These are phyloP conservation scores for Yamadazyma dendronema DNA, from an alignment of 1,139 yeast species.

Conservation along the genomic window DNA sequence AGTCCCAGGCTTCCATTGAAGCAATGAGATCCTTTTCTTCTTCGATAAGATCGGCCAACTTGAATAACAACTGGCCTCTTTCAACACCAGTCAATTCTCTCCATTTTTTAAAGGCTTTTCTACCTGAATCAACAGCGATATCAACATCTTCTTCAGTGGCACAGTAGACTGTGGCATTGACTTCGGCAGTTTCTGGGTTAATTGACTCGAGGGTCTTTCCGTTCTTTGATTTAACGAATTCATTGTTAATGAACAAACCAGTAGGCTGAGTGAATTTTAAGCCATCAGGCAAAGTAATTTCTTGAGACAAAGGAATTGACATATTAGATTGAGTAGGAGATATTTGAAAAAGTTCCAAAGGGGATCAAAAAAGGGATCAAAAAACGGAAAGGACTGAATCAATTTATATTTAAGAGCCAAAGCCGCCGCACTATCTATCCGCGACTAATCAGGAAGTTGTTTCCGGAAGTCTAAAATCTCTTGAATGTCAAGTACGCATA, in stretches of 20 bases:
- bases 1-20: constrained; percentile 75
- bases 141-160: constrained; percentile 74
- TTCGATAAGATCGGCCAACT: constrained; percentile 61
- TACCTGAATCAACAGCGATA: constrained; percentile 72
- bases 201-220: constrained; percentile 64
- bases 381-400: not conserved
- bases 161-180: constrained; percentile 61
- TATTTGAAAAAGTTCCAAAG: no score
- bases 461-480: not conserved
- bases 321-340: constrained; percentile 1
- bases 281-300: constrained; percentile 57
- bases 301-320: constrained; percentile 33
- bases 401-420: not conserved
- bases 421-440: not conserved
- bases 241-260: constrained; percentile 81
- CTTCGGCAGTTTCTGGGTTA: constrained; percentile 68
- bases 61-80: constrained; percentile 54
- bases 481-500: not conserved
- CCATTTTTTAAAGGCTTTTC: constrained; percentile 62
- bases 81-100: constrained; percentile 45
- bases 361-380: no score
- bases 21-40: constrained; percentile 56
- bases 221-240: constrained; percentile 60
- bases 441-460: constrained; percentile 1
- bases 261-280: constrained; percentile 59